Base-by-base conservation (phyloP, 352 stramenopile genomes). In the Pythium vanterpoolii region DNA sequence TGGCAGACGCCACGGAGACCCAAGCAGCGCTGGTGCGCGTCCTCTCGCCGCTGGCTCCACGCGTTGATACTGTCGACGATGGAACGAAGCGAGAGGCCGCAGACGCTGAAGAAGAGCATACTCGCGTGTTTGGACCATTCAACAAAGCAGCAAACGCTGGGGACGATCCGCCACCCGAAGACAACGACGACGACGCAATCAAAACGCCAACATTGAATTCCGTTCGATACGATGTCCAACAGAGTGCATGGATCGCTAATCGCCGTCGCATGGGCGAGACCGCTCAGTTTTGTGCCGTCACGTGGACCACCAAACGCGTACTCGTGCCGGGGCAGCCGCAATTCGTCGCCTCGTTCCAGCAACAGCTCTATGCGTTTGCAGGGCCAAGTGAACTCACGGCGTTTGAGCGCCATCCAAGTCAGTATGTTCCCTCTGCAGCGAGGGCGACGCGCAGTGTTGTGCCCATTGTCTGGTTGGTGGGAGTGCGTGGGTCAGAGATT, bases 321-420 rank as follows among this genome's bases (percentile, higher is more conserved):
- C 56, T 90, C 10, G 56, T 85, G 10, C 77, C 80, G 50, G 83
- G 83, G 18, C 47, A 69, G 0, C 56, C 74, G 4, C 34, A 66
- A 21, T 77, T 68, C 33, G 68, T 85, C 33, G 67, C 64, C 7
- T 76, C 62, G 3, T 83, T 80, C 50, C 46, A 58, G 16, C 70
- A 83, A 21, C 66, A 73, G 16, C 72, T 85, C 19, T 92, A 89
- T 38, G 64, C 73, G 1, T 92, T 88, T 38, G 75, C 77, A 42
- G 77, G 80, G 3, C 47, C 62, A 14, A 9, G 49, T 0, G 74
- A 89, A 39, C 71, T 59, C 1, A 50, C 54, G 11, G 71, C 68
- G 18, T 92, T 92, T 43, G 71, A 76, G 48, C 66, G 71, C 48
- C 72, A 89, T 54, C 83, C 83, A 14, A 26, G 9, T 3, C 54